Evolutionary conservation across 148 eudicot species (phyloP).

Genomic region (Amaranthus hypochondriacus): DNA sequence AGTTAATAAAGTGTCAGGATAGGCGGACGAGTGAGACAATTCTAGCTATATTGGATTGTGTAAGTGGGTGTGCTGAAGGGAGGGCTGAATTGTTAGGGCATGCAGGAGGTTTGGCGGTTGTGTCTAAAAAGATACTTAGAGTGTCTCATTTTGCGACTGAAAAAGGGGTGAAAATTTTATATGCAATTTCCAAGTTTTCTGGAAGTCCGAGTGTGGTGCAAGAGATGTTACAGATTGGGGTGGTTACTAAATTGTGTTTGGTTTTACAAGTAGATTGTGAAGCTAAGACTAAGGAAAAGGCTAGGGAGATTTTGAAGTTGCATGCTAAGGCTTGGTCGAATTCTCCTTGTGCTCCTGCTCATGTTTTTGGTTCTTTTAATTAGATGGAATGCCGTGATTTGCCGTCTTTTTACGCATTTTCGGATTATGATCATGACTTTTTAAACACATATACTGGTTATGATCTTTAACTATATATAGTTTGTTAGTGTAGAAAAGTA

Average conservation of each 20-base stretch:
- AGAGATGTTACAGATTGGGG: constrained; percentile 72
- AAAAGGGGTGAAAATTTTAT: constrained; percentile 49
- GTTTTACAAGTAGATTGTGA: constrained; percentile 70
- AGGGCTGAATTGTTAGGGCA: constrained; percentile 54
- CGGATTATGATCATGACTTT: too few relatives aligned
- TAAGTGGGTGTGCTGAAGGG: constrained; percentile 71
- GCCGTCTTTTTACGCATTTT: too few relatives aligned
- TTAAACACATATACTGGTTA: too few relatives aligned
- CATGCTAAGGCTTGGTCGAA: constrained; percentile 59
- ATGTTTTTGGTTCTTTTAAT: constrained; percentile 21
- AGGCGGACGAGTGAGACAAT: constrained; percentile 48
- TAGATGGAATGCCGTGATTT: too few relatives aligned
- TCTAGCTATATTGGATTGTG: constrained; percentile 39
- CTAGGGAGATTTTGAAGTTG: constrained; percentile 52
- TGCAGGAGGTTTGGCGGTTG: constrained; percentile 59
- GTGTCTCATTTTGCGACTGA: constrained; percentile 55
- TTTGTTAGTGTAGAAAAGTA: too few relatives aligned
- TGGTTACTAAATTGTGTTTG: constrained; percentile 63
- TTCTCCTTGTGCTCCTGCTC: constrained; percentile 43
- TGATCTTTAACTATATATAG: too few relatives aligned
- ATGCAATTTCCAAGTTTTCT: constrained; percentile 39
- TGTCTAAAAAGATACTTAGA: constrained; percentile 70
- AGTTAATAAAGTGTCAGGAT: constrained; percentile 34
- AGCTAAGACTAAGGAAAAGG: constrained; percentile 55
- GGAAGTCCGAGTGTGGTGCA: constrained; percentile 32